Percentiles rank a stretch among this genome's conserved stretches.
These are phyloP conservation scores for Datisca glomerata DNA, from an alignment of 306 rosid species.

Conservation along the genomic window DNA sequence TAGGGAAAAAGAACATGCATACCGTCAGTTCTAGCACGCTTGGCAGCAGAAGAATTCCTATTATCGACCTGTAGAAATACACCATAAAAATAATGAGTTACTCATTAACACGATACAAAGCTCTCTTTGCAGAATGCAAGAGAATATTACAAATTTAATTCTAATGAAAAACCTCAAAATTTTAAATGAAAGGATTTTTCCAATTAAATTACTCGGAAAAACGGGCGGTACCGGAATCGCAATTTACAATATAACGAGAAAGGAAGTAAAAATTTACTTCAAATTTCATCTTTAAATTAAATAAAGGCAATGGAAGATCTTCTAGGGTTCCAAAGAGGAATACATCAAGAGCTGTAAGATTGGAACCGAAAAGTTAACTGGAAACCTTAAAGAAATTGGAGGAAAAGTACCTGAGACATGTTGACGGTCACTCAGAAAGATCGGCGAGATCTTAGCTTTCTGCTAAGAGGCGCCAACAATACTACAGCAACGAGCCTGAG, in stretches of 20 bases:
- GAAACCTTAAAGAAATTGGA: not conserved
- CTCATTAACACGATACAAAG: no score
- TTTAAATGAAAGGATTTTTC: no score
- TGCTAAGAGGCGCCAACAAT: no score
- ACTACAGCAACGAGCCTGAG: no score
- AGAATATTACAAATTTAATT: no score
- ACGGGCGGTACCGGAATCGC: no score
- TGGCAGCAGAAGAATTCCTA: conserved; percentile 89
- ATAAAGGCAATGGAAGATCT: not conserved
- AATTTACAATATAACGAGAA: not conserved
- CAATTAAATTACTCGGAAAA: no score
- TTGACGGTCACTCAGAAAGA: conserved; percentile 5
- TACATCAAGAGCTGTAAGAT: not conserved
- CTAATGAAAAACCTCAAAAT: no score
- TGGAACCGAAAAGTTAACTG: not conserved
- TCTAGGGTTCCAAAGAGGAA: conserved; percentile 8
- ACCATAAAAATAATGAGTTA: conserved; percentile 1
- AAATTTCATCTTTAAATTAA: not conserved
- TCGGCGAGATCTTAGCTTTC: no score
- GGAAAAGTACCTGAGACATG: conserved; percentile 45
- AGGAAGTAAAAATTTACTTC: not conserved
- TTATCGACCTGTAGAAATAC: conserved; percentile 57
- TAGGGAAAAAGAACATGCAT: not conserved
- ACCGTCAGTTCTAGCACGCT: conserved; percentile 99
- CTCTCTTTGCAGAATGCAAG: no score